phyloP scores from a whole-genome alignment of 1,139 yeast species.

The Wickerhamiella infanticola region DNA sequence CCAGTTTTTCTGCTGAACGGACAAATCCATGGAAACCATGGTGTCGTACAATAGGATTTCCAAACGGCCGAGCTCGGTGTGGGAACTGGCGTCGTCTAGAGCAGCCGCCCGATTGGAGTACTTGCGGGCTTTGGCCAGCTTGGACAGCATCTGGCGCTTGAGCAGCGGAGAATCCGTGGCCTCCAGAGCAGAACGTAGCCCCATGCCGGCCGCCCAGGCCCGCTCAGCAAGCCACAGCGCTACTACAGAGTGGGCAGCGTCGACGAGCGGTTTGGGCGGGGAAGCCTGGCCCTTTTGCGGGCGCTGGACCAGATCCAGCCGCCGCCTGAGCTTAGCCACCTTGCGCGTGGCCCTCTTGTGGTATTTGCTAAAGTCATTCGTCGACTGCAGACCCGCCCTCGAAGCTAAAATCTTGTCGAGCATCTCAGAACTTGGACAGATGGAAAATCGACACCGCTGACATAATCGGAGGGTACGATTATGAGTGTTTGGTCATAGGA shows the following conservation, averaged over 20 bases:
- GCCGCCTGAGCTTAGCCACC: slow-evolving; percentile 41
- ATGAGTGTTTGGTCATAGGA: no score
- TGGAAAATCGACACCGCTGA: no score
- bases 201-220: slow-evolving; percentile 52
- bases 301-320: slow-evolving; percentile 35
- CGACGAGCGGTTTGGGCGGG: slow-evolving; percentile 32
- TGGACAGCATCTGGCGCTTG: slow-evolving; percentile 42
- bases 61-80: slow-evolving; percentile 19
- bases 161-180: slow-evolving; percentile 32
- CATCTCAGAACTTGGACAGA: slow-evolving; percentile 4
- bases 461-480: no score
- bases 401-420: slow-evolving; percentile 19
- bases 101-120: slow-evolving; percentile 34
- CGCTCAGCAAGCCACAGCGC: slow-evolving; percentile 42
- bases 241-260: slow-evolving; percentile 34
- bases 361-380: slow-evolving; percentile 23
- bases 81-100: slow-evolving; percentile 12
- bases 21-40: slow-evolving; percentile 43
- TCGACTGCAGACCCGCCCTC: slow-evolving; percentile 29
- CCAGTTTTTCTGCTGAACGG: slow-evolving; percentile 49
- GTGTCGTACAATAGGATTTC: slow-evolving; percentile 50
- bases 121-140: slow-evolving; percentile 47
- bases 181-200: slow-evolving; percentile 42
- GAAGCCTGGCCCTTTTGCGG: slow-evolving; percentile 22
- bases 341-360: slow-evolving; percentile 25